Evolutionary conservation across 352 stramenopile species (phyloP).

Genomic region (Pythium graminicola): DNA sequence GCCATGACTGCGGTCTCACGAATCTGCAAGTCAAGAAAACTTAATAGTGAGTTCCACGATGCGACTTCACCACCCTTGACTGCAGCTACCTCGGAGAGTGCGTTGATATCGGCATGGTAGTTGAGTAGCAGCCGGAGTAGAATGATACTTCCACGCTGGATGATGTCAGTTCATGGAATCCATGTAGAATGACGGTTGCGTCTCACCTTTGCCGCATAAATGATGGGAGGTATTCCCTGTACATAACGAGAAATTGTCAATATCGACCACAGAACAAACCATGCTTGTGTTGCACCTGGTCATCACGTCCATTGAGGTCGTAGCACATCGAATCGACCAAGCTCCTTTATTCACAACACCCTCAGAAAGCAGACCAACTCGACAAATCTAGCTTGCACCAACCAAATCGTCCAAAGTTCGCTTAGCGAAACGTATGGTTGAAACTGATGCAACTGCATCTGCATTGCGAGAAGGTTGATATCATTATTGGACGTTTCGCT

Average conservation of each 20-base stretch:
- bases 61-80: neutral
- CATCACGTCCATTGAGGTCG: conserved; percentile 45
- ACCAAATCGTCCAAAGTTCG: conserved; percentile 52
- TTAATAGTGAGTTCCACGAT: neutral
- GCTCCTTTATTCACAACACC: conserved; percentile 23
- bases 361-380: neutral
- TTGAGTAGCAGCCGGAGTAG: conserved; percentile 44
- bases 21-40: conserved; percentile 34
- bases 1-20: conserved; percentile 45
- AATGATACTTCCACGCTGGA: conserved; percentile 37
- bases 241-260: neutral
- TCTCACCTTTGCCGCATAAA: conserved; percentile 54
- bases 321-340: conserved; percentile 41
- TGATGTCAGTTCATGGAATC: neutral
- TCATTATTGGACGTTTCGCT: conserved; percentile 11
- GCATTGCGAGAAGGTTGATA: conserved; percentile 45
- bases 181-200: neutral
- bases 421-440: conserved; percentile 22
- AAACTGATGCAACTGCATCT: conserved; percentile 48
- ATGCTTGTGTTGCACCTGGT: too few species aligned
- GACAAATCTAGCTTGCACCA: neutral
- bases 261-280: too few species aligned
- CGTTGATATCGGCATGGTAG: conserved; percentile 57
- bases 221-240: conserved; percentile 44
- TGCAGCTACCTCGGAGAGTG: conserved; percentile 38